phyloP scores from a whole-genome alignment of 352 stramenopile genomes.

The Globisporangium echinulatum region DNA sequence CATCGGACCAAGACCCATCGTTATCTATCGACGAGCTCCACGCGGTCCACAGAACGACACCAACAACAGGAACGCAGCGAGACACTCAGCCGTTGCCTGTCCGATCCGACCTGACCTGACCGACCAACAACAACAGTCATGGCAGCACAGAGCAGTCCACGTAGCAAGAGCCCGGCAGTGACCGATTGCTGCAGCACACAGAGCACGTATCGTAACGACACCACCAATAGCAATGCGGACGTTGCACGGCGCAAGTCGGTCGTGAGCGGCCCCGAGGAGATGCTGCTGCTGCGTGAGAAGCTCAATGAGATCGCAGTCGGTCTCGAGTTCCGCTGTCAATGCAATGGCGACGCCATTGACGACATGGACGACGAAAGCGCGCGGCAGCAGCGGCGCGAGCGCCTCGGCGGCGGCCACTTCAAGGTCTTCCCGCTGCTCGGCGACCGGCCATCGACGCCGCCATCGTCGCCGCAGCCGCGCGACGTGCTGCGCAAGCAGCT shows the following conservation, averaged over 20 bases:
- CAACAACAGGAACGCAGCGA: background rate
- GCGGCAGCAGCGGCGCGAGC: background rate
- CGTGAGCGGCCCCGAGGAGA: constrained; percentile 55
- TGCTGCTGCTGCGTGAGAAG: constrained; percentile 67
- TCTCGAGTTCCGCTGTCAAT: constrained; percentile 11
- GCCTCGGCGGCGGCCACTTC: constrained; percentile 22
- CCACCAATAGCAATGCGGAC: background rate
- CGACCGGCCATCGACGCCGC: constrained; percentile 60
- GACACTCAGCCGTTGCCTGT: background rate
- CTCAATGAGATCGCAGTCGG: constrained; percentile 64
- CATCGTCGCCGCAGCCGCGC: constrained; percentile 69
- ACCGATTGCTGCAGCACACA: background rate
- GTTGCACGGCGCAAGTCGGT: constrained; percentile 41
- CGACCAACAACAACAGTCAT: constrained; percentile 6
- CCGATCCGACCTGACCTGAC: no score
- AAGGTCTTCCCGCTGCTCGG: constrained; percentile 32
- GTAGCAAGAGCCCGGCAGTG: background rate
- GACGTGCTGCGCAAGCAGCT: constrained; percentile 71
- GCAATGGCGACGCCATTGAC: constrained; percentile 12
- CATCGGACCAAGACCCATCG: background rate
- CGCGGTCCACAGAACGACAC: background rate
- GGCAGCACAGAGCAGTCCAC: constrained; percentile 25
- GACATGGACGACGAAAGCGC: constrained; percentile 13
- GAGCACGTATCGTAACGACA: background rate
- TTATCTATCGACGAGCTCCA: background rate